Evolutionary conservation across 768 basidiomycete species (phyloP).

Genomic region (Nidularia sp.): DNA sequence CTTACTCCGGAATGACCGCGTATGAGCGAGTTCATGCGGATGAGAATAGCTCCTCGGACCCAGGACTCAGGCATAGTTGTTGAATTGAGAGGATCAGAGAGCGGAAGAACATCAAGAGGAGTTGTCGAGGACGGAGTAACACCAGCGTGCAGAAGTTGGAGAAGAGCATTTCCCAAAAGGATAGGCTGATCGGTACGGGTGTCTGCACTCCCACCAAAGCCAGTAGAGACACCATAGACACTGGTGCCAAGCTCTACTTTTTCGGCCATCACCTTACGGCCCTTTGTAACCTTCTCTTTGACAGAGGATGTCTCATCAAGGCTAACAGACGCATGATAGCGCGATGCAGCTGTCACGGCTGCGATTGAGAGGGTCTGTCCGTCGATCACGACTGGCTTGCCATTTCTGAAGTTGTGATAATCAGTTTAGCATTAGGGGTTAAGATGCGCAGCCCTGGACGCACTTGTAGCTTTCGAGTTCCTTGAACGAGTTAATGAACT

Average conservation of each 20-base stretch:
- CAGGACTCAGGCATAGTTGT: constrained; percentile 82
- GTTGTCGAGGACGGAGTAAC: constrained; percentile 58
- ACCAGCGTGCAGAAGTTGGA: constrained; percentile 80
- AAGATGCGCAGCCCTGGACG: constrained; percentile 16
- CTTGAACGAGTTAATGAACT: constrained; percentile 54
- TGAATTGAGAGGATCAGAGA: constrained; percentile 63
- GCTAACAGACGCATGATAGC: constrained; percentile 49
- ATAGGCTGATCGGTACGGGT: constrained; percentile 75
- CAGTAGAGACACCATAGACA: constrained; percentile 80
- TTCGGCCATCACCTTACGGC: constrained; percentile 57
- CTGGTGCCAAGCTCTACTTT: constrained; percentile 67
- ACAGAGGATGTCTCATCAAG: constrained; percentile 46
- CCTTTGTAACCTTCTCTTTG: constrained; percentile 52
- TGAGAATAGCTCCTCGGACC: constrained; percentile 83
- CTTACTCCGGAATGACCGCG: constrained; percentile 87
- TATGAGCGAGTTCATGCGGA: constrained; percentile 87
- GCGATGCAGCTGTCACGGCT: constrained; percentile 72
- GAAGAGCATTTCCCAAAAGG: constrained; percentile 74
- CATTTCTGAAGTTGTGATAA: constrained; percentile 36
- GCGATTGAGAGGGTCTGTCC: constrained; percentile 72
- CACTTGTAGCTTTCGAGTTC: constrained; percentile 68
- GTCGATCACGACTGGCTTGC: constrained; percentile 59
- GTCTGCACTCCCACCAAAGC: constrained; percentile 87
- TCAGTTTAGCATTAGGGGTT: neutral
- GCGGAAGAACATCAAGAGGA: constrained; percentile 53